These are phyloP conservation scores for Baorangia bicolor DNA, from an alignment of 768 basidiomycete species.

Conservation along the genomic window DNA sequence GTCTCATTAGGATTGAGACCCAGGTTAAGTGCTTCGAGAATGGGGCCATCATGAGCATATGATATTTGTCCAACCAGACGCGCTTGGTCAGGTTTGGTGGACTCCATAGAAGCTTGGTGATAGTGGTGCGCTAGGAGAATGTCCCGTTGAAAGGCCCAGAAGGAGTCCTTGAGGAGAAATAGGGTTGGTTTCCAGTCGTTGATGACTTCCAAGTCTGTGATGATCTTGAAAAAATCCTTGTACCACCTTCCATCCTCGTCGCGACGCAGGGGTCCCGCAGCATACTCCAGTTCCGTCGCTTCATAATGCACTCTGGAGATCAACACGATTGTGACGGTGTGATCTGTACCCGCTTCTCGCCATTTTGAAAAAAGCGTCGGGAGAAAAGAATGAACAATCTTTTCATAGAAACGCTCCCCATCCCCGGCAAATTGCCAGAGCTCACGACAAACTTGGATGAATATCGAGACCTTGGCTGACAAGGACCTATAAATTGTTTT, in stretches of 20 bases:
- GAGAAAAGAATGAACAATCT: slow-evolving; percentile 96
- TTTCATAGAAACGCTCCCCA: slow-evolving; percentile 94
- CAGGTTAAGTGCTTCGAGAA: slow-evolving; percentile 94
- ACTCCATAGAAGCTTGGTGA: slow-evolving; percentile 62
- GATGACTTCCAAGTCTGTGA: slow-evolving; percentile 87
- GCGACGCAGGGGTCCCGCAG: slow-evolving; percentile 74
- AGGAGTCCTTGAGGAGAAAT: slow-evolving; percentile 82
- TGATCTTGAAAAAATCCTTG: slow-evolving; percentile 96
- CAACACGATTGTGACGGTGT: slow-evolving; percentile 91
- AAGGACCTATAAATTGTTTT: slow-evolving; percentile 88
- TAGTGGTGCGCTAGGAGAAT: slow-evolving; percentile 89
- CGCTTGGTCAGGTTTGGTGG: slow-evolving; percentile 45
- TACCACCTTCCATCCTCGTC: slow-evolving; percentile 81
- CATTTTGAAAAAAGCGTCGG: slow-evolving; percentile 86
- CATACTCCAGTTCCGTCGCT: slow-evolving; percentile 72
- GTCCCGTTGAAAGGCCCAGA: slow-evolving; percentile 89
- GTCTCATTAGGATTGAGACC: slow-evolving; percentile 90
- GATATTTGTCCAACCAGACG: slow-evolving; percentile 78
- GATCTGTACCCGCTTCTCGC: slow-evolving; percentile 82
- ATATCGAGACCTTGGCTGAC: slow-evolving; percentile 89
- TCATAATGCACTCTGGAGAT: slow-evolving; percentile 93
- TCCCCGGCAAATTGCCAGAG: slow-evolving; percentile 97
- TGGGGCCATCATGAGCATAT: slow-evolving; percentile 89
- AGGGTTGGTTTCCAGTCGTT: slow-evolving; percentile 87
- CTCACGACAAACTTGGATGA: slow-evolving; percentile 95